Base-by-base conservation (phyloP, 2,329 filamentous ascomycete species). In the Fusarium sp. region DNA sequence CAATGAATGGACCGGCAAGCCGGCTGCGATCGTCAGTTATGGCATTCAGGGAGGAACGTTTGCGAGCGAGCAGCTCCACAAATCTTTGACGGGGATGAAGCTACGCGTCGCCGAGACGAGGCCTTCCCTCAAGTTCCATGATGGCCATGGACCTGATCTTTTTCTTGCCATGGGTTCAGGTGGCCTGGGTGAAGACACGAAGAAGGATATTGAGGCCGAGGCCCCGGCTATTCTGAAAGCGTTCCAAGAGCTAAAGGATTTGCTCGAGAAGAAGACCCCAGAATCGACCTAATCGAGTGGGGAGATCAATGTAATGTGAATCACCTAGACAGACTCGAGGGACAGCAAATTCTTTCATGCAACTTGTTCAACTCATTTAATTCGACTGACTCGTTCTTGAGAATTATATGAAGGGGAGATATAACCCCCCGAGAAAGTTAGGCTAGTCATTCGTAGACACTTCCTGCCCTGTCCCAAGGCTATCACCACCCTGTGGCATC, bases 1-100 rank as follows among this genome's bases (percentile, higher is more conserved):
- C 73, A 81, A 90, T 74, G 89, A 91, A 76, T 91, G 88, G 70
- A 40, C 50, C 3, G 73, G 70, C 2, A 75, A 76, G 29, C 56
- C 70, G 2, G 73, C 62, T 5, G 16, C 65, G 6, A 56, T 75
- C 2, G 38, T 75, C 10, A 75, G 70, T 7, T 75, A 76, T 6
- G 73, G 73, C 2, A 74, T 76, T 5, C 11, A 38, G 3, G 73
- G 70, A n/a, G 72, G 72, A 1, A 62, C 9, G 0, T 1, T 47
- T 4, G 64, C 73, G 1, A 71, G 37, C 6, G 58, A 59, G 2
- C 22, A 52, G 1, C 47, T 75, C 2, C 45, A 69, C 1, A 27
- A 27, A 3, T 52, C 57, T 0, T 16, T 75, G 2, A 65, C 54
- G 2, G 63, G 64, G 3, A 76, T 75, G 73, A 68, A 71, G 37